Conservation (phyloP, 2,329 filamentous ascomycete species). For the Pestalotiopsis sp. region DNA sequence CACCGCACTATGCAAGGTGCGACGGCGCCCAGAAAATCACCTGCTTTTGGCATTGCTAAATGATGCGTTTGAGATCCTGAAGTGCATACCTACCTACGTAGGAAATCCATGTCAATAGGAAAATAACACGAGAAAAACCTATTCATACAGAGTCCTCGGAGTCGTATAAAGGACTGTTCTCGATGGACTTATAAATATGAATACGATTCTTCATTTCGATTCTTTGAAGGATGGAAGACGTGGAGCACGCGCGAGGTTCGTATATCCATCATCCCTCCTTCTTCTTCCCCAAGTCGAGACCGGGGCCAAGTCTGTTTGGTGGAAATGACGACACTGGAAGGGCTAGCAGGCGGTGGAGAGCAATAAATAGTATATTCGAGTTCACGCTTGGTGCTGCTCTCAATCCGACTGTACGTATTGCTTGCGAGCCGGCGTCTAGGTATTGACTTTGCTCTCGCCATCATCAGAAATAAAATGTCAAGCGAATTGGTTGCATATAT, state of each 20-base stretch:
- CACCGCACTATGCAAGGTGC: not conserved
- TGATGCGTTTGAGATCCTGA: not conserved
- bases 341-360: not conserved
- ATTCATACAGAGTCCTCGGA: no score
- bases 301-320: not conserved
- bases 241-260: not conserved
- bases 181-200: not conserved
- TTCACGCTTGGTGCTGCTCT: not conserved
- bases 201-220: not conserved
- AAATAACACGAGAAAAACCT: no score
- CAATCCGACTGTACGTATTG: not conserved
- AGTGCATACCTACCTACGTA: no score
- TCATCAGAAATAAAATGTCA: not conserved
- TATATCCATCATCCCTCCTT: not conserved
- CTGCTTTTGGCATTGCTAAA: not conserved
- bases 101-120: no score
- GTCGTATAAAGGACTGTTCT: not conserved
- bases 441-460: not conserved
- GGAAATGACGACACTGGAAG: not conserved
- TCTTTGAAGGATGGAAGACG: not conserved
- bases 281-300: not conserved
- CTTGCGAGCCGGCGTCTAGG: not conserved
- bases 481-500: not conserved
- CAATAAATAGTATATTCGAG: not conserved
- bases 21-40: not conserved